Percentiles rank a stretch among this genome's conserved stretches.
Evolutionary conservation across 2,329 filamentous ascomycete species (phyloP).

Genomic region (Colletotrichum tropicale): DNA sequence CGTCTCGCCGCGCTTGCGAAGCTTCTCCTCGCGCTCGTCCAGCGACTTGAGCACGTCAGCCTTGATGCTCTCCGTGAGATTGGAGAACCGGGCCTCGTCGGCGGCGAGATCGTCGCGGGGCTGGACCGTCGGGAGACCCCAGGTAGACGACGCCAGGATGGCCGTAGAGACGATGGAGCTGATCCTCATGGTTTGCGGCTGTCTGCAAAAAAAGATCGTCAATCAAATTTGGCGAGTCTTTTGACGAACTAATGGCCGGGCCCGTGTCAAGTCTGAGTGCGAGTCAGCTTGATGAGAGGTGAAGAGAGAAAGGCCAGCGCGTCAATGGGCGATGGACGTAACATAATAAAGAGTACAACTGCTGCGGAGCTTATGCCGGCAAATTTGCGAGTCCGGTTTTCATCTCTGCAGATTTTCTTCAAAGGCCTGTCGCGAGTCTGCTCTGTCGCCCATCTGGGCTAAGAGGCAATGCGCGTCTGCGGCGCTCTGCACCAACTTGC

Average conservation of each 20-base stretch:
- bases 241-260: background rate
- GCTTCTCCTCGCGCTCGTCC: constrained; percentile 18
- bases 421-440: background rate
- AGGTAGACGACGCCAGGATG: constrained; percentile 12
- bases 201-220: background rate
- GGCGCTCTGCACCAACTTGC: background rate
- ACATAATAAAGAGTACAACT: background rate
- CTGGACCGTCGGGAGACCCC: constrained; percentile 15
- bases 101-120: constrained; percentile 8
- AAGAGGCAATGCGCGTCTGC: background rate
- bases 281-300: background rate
- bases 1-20: constrained; percentile 22
- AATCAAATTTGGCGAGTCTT: background rate
- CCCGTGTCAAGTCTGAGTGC: background rate
- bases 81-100: constrained; percentile 14
- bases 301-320: background rate
- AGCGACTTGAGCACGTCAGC: constrained; percentile 21
- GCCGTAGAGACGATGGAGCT: constrained; percentile 19
- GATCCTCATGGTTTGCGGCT: background rate
- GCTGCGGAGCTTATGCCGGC: background rate
- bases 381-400: background rate
- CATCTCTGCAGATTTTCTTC: background rate
- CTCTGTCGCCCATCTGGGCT: background rate
- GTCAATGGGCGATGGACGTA: background rate
- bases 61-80: constrained; percentile 24